phyloP scores from a whole-genome alignment of 1,284 basidiomycete species.

The Kwoniella shivajii region DNA sequence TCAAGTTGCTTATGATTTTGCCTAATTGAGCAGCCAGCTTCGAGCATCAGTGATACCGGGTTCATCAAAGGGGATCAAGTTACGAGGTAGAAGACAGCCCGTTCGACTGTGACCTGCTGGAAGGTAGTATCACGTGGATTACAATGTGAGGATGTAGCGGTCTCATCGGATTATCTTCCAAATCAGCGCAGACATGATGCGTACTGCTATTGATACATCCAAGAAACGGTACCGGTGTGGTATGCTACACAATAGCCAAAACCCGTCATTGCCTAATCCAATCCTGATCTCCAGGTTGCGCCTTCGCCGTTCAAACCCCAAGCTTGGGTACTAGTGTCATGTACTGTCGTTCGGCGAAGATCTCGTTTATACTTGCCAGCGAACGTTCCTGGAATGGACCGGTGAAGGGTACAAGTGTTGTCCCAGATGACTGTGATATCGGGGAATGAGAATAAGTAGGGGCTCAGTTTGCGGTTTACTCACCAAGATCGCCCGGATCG shows the following conservation, averaged over 20 bases:
- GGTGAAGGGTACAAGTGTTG: slow-evolving; percentile 26
- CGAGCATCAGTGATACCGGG: too few species aligned
- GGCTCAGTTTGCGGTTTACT: background rate
- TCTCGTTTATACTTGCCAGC: slow-evolving; percentile 28
- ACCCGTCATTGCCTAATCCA: slow-evolving; percentile 1
- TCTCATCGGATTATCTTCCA: too few species aligned
- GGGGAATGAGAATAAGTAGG: background rate
- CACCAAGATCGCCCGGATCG: slow-evolving; percentile 37
- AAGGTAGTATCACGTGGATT: too few species aligned
- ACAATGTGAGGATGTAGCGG: too few species aligned
- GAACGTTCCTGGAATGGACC: slow-evolving; percentile 14
- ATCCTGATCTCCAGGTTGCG: slow-evolving; percentile 22
- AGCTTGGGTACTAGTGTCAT: slow-evolving; percentile 24
- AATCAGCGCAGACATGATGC: too few species aligned
- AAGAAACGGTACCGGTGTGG: background rate
- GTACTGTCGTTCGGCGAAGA: slow-evolving; percentile 26
- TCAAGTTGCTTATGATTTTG: too few species aligned
- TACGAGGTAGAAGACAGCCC: too few species aligned
- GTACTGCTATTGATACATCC: too few species aligned
- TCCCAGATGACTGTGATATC: slow-evolving; percentile 26
- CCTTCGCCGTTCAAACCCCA: slow-evolving; percentile 28
- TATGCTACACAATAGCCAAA: background rate
- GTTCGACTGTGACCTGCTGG: too few species aligned
- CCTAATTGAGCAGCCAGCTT: too few species aligned
- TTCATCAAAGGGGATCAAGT: too few species aligned